These are phyloP conservation scores for Aureobasidium sp. DNA, from an alignment of 2,329 filamentous ascomycete genomes.

Conservation along the genomic window DNA sequence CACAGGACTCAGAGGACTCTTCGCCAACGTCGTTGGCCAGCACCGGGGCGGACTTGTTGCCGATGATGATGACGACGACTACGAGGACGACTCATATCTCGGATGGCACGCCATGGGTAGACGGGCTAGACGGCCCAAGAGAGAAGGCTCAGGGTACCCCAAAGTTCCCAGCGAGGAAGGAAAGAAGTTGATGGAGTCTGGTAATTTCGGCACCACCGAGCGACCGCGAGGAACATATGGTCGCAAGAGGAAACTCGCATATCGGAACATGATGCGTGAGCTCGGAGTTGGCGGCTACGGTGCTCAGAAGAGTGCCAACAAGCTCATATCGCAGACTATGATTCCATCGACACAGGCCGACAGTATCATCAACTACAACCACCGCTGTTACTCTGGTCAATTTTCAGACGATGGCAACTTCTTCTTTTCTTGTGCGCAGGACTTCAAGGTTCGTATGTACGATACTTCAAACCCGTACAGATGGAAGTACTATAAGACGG, in stretches of 20 bases:
- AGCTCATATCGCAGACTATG: constrained; percentile 61
- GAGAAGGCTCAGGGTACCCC: constrained; percentile 56
- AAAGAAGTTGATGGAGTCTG: constrained; percentile 70
- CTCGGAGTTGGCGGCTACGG: constrained; percentile 60
- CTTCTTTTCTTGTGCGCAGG: constrained; percentile 86
- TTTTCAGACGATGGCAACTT: constrained; percentile 97
- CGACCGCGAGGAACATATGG: constrained; percentile 28
- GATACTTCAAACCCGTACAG: constrained; percentile 92
- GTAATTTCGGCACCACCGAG: constrained; percentile 68
- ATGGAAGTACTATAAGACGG: constrained; percentile 92
- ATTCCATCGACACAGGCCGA: constrained; percentile 74
- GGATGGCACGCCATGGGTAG: constrained; percentile 36
- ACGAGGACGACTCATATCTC: constrained; percentile 33
- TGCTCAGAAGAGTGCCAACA: constrained; percentile 54
- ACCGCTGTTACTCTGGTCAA: constrained; percentile 87
- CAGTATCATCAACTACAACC: constrained; percentile 79
- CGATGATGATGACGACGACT: constrained; percentile 34
- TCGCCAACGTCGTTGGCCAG: constrained; percentile 31
- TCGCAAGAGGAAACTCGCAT: constrained; percentile 57
- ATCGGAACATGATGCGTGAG: constrained; percentile 73
- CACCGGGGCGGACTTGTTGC: constrained; percentile 23
- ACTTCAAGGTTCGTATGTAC: constrained; percentile 94
- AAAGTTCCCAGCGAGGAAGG: constrained; percentile 77
- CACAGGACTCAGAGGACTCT: constrained; percentile 47
- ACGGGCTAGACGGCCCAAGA: constrained; percentile 40